phyloP scores from a whole-genome alignment of 192 early-diverging fungal species.

The Coemansia sp. region DNA sequence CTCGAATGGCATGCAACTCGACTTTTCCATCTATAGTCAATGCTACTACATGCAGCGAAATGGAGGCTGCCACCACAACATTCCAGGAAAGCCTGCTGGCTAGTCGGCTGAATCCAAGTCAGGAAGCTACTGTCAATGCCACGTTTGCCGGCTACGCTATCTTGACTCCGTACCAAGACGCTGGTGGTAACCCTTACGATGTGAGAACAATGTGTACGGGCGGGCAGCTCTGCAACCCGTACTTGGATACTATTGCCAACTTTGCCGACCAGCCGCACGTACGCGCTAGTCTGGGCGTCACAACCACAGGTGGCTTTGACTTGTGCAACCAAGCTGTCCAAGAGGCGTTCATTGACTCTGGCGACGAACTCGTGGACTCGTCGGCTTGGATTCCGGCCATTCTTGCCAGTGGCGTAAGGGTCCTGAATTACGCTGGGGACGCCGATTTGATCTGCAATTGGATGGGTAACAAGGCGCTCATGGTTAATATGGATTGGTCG shows the following conservation, averaged over 20 bases:
- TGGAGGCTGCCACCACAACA: conserved; percentile 44
- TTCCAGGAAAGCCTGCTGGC: background rate
- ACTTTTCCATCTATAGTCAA: conserved; percentile 70
- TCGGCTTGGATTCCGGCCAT: conserved; percentile 64
- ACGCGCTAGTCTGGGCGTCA: conserved; percentile 66
- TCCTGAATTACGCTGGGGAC: conserved; percentile 85
- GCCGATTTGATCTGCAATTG: conserved; percentile 90
- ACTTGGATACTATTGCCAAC: conserved; percentile 62
- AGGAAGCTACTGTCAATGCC: conserved; percentile 18
- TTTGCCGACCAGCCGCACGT: conserved; percentile 69
- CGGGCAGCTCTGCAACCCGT: conserved; percentile 71
- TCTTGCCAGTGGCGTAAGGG: conserved; percentile 69
- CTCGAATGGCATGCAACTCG: conserved; percentile 67
- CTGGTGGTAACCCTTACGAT: conserved; percentile 83
- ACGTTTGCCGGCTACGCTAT: conserved; percentile 14
- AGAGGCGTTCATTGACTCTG: conserved; percentile 69
- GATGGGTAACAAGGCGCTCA: conserved; percentile 79
- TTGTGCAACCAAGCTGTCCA: conserved; percentile 81
- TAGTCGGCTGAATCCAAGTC: background rate
- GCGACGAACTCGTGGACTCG: conserved; percentile 57
- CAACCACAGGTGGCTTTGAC: conserved; percentile 54
- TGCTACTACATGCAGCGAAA: conserved; percentile 61
- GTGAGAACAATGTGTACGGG: conserved; percentile 78
- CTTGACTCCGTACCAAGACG: background rate
- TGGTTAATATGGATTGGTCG: conserved; percentile 75